Percentiles rank a stretch among this genome's conserved stretches.
These are phyloP conservation scores for Xylaria longipes DNA, from an alignment of 495 filamentous ascomycete genomes.

Conservation along the genomic window DNA sequence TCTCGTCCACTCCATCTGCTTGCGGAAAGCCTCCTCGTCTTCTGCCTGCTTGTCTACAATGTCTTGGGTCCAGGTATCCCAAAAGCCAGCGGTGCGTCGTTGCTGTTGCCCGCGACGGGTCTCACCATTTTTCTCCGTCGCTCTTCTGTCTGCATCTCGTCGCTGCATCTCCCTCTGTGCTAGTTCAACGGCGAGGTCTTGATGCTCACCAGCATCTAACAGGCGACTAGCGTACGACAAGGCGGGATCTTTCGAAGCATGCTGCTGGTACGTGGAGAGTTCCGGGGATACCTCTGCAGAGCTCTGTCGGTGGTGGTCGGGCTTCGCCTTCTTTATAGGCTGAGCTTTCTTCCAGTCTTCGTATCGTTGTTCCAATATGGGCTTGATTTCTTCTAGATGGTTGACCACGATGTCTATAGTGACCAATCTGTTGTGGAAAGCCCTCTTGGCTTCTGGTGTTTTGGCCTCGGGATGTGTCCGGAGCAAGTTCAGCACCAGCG, in stretches of 20 bases:
- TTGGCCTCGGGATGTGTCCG: conserved; percentile 70
- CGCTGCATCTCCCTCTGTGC: conserved; percentile 76
- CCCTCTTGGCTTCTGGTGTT: conserved; percentile 46
- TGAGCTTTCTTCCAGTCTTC: conserved; percentile 40
- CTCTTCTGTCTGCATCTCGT: conserved; percentile 64
- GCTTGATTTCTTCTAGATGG: conserved; percentile 64
- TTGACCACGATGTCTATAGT: conserved; percentile 43
- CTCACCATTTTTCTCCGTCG: conserved; percentile 60
- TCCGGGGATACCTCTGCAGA: conserved; percentile 19
- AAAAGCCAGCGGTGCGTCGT: conserved; percentile 66
- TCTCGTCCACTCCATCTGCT: conserved; percentile 57
- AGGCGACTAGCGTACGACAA: conserved; percentile 50
- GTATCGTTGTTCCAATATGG: conserved; percentile 43
- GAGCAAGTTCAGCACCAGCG: conserved; percentile 68
- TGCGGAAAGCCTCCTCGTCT: conserved; percentile 54
- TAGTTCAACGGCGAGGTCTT: conserved; percentile 77
- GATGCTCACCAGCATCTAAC: conserved; percentile 73
- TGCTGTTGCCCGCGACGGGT: conserved; percentile 61
- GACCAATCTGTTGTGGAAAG: conserved; percentile 38
- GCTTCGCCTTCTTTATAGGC: conserved; percentile 26
- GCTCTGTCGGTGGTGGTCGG: conserved; percentile 19
- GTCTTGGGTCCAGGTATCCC: conserved; percentile 62
- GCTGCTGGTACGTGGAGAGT: conserved; percentile 38
- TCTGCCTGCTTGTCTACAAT: conserved; percentile 36
- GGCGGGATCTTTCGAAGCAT: conserved; percentile 55